Evolutionary conservation across 495 filamentous ascomycete genomes (phyloP).

Genomic region (Neurospora intermedia): DNA sequence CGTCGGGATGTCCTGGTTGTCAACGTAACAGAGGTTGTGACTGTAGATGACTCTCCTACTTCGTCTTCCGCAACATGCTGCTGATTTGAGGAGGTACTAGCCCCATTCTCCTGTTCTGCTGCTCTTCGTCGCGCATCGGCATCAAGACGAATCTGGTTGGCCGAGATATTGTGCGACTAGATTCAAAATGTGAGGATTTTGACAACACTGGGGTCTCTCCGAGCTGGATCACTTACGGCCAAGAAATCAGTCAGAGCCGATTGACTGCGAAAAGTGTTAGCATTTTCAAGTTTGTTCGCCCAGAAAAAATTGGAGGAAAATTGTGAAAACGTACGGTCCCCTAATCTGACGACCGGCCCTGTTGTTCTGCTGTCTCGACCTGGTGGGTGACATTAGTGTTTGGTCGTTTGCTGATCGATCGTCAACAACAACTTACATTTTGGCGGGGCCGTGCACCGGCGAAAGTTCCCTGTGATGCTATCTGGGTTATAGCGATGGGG

Average conservation of each 20-base stretch:
- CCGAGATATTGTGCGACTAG: slow-evolving; percentile 84
- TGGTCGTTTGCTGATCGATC: background rate
- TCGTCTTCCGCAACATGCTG: slow-evolving; percentile 3
- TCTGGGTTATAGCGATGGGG: background rate
- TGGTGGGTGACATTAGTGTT: background rate
- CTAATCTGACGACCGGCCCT: slow-evolving; percentile 14
- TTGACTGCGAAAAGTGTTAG: slow-evolving; percentile 24
- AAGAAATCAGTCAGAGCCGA: slow-evolving; percentile 78
- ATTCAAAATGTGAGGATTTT: background rate
- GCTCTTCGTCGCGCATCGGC: slow-evolving; percentile 41
- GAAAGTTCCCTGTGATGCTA: background rate
- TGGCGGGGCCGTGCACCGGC: background rate
- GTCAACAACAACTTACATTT: background rate
- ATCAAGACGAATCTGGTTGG: slow-evolving; percentile 60
- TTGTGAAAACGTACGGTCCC: slow-evolving; percentile 22
- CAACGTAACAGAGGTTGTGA: slow-evolving; percentile 5
- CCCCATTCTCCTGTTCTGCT: slow-evolving; percentile 22
- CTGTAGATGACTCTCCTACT: slow-evolving; percentile 6
- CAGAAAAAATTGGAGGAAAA: background rate
- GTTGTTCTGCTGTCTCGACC: slow-evolving; percentile 13
- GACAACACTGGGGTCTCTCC: background rate
- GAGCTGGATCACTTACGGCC: slow-evolving; percentile 40
- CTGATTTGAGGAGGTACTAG: background rate
- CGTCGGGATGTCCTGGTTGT: slow-evolving; percentile 7
- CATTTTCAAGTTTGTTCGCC: background rate